phyloP scores from a whole-genome alignment of 768 basidiomycete species.

The Neoboletus subvelutipes region DNA sequence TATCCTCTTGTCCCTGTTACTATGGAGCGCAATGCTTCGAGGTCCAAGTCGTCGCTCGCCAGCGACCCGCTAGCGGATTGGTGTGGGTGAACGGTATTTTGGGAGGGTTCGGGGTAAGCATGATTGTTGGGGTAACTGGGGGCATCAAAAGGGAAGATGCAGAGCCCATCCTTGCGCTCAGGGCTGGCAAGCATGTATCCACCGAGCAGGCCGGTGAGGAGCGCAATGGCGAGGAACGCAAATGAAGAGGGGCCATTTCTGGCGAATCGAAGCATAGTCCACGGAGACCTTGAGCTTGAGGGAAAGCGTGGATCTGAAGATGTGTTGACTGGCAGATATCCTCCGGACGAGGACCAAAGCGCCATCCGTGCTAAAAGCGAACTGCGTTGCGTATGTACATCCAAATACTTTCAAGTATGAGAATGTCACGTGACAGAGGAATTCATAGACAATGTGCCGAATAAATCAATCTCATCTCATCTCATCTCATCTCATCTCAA shows the following conservation, averaged over 20 bases:
- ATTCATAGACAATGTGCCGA: too few relatives aligned
- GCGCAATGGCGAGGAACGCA: slow-evolving; percentile 19
- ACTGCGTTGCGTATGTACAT: neutral
- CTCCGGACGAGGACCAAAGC: slow-evolving; percentile 8
- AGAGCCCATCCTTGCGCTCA: slow-evolving; percentile 16
- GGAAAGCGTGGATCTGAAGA: slow-evolving; percentile 8
- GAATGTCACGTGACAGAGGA: neutral
- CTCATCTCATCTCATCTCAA: too few relatives aligned
- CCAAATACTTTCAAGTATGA: too few relatives aligned
- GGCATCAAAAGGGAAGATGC: slow-evolving; percentile 18
- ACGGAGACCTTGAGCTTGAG: neutral
- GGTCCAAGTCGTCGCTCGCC: slow-evolving; percentile 25
- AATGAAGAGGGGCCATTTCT: slow-evolving; percentile 17
- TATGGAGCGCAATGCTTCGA: slow-evolving; percentile 34
- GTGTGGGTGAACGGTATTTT: neutral
- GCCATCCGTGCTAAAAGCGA: slow-evolving; percentile 4
- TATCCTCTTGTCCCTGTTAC: slow-evolving; percentile 41
- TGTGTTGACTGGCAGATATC: slow-evolving; percentile 24
- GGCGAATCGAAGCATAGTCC: slow-evolving; percentile 15
- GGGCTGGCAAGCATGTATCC: slow-evolving; percentile 25
- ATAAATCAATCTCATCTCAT: too few relatives aligned
- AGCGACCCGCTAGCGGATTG: slow-evolving; percentile 4
- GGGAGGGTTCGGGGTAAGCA: neutral
- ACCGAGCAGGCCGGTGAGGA: slow-evolving; percentile 26
- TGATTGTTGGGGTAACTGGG: neutral